phyloP scores from a whole-genome alignment of 164 flowering plant genomes.

The Santalum album region DNA sequence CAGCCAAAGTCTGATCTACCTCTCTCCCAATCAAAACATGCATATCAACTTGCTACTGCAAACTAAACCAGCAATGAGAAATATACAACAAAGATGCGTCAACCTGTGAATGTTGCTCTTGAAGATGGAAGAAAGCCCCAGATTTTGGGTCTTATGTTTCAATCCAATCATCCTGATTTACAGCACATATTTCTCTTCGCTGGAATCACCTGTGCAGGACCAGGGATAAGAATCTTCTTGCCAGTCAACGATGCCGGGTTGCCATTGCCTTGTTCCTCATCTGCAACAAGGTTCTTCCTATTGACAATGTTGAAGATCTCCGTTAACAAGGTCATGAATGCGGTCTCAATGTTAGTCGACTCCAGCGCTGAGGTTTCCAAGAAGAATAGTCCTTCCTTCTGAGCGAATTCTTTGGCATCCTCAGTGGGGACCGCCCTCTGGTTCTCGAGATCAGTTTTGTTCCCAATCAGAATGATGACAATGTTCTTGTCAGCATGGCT shows the following conservation, averaged over 20 bases:
- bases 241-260: slow-evolving; percentile 46
- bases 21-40: slow-evolving; percentile 5
- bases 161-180: slow-evolving; percentile 19
- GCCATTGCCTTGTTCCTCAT: slow-evolving; percentile 39
- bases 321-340: slow-evolving; percentile 60
- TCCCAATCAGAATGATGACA: slow-evolving; percentile 71
- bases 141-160: neutral
- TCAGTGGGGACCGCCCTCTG: slow-evolving; percentile 68
- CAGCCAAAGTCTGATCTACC: too few species aligned
- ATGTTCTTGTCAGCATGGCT: slow-evolving; percentile 85
- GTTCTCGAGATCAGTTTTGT: slow-evolving; percentile 62
- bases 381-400: slow-evolving; percentile 76
- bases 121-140: neutral
- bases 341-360: slow-evolving; percentile 62
- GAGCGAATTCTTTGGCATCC: slow-evolving; percentile 77
- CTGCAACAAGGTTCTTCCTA: slow-evolving; percentile 59
- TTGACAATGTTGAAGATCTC: slow-evolving; percentile 74
- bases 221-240: slow-evolving; percentile 57
- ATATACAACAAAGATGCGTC: slow-evolving; percentile 18
- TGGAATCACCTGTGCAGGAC: slow-evolving; percentile 68
- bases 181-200: slow-evolving; percentile 51
- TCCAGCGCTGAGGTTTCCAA: slow-evolving; percentile 78
- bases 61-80: slow-evolving; percentile 1
- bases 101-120: slow-evolving; percentile 11
- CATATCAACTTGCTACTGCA: slow-evolving; percentile 3